Evolutionary conservation across 768 basidiomycete genomes (phyloP).

Genomic region (Pulveroboletus sp.): DNA sequence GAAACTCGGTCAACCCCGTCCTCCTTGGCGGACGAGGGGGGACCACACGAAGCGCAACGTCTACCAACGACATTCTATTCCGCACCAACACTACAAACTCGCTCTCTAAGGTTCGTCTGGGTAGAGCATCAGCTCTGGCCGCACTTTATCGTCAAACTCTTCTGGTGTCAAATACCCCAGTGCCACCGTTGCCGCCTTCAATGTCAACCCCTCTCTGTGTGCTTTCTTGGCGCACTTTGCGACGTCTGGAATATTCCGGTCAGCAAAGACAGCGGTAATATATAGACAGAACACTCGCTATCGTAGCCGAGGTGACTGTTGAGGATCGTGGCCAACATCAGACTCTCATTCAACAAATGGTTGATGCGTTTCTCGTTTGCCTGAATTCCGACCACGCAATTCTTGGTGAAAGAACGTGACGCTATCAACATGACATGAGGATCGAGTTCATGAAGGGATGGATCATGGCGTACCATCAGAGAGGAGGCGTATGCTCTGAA

Average conservation of each 20-base stretch:
- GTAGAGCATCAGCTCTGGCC: slow-evolving; percentile 85
- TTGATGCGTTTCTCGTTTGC: slow-evolving; percentile 95
- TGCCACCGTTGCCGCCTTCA: slow-evolving; percentile 90
- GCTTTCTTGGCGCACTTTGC: slow-evolving; percentile 99
- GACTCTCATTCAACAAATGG: slow-evolving; percentile 84
- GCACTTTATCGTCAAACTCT: slow-evolving; percentile 92
- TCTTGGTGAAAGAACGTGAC: slow-evolving; percentile 90
- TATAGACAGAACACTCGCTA: slow-evolving; percentile 54
- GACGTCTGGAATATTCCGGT: slow-evolving; percentile 57
- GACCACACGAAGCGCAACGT: not conserved
- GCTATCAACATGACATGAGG: slow-evolving; percentile 37
- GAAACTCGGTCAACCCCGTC: slow-evolving; percentile 22
- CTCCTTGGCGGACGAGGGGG: slow-evolving; percentile 25
- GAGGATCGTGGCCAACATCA: slow-evolving; percentile 97
- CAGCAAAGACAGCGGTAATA: slow-evolving; percentile 3
- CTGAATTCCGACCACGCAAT: slow-evolving; percentile 93
- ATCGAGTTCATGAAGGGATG: not conserved
- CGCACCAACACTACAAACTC: not conserved
- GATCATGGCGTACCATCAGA: slow-evolving; percentile 65
- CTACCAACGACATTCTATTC: not conserved
- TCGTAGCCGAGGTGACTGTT: slow-evolving; percentile 97
- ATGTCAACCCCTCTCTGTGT: slow-evolving; percentile 95
- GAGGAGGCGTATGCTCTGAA: slow-evolving; percentile 91
- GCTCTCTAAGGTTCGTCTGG: slow-evolving; percentile 47
- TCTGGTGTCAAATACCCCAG: slow-evolving; percentile 83